Conservation (phyloP, 2,329 filamentous ascomycete genomes). For the Hypoxylon sp. region DNA sequence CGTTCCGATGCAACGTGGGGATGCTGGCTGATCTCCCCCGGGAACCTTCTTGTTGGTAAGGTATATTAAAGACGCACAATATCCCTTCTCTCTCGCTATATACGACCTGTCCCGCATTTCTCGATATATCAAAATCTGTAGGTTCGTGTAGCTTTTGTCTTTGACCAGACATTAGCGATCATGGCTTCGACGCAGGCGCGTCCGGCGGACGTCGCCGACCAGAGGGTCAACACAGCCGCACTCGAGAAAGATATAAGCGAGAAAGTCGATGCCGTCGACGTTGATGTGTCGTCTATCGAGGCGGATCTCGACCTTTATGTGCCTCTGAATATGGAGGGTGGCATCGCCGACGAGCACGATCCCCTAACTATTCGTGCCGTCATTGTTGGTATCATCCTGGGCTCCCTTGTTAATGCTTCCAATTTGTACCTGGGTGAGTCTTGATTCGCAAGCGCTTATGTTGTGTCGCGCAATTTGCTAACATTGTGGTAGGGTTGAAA, state of each 20-base stretch:
- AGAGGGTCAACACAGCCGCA: slow-evolving; percentile 29
- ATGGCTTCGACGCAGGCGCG: slow-evolving; percentile 50
- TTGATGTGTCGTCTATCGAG: slow-evolving; percentile 50
- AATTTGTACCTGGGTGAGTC: slow-evolving; percentile 71
- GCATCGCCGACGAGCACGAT: slow-evolving; percentile 55
- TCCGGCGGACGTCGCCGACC: slow-evolving; percentile 46
- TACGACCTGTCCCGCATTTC: slow-evolving; percentile 5
- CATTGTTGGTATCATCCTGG: slow-evolving; percentile 66
- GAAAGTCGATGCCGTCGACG: slow-evolving; percentile 49
- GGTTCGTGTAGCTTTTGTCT: slow-evolving; percentile 40
- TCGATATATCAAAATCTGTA: slow-evolving; percentile 32
- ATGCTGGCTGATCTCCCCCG: slow-evolving; percentile 10
- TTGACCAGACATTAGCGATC: slow-evolving; percentile 38
- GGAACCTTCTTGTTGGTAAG: slow-evolving; percentile 8
- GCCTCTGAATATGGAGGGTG: slow-evolving; percentile 57
- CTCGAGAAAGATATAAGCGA: slow-evolving; percentile 42
- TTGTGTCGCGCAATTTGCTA: slow-evolving; percentile 5
- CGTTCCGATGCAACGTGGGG: slow-evolving; percentile 32
- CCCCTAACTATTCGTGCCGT: slow-evolving; percentile 68
- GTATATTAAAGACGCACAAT: slow-evolving; percentile 33
- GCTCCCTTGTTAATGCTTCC: slow-evolving; percentile 69
- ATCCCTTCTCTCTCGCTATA: slow-evolving; percentile 9
- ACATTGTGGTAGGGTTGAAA: slow-evolving; percentile 58
- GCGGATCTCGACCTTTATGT: slow-evolving; percentile 59
- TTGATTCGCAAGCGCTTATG: slow-evolving; percentile 24